Evolutionary conservation across 176 grass and related monocot genomes (phyloP).

Genomic region (Typha latifolia): DNA sequence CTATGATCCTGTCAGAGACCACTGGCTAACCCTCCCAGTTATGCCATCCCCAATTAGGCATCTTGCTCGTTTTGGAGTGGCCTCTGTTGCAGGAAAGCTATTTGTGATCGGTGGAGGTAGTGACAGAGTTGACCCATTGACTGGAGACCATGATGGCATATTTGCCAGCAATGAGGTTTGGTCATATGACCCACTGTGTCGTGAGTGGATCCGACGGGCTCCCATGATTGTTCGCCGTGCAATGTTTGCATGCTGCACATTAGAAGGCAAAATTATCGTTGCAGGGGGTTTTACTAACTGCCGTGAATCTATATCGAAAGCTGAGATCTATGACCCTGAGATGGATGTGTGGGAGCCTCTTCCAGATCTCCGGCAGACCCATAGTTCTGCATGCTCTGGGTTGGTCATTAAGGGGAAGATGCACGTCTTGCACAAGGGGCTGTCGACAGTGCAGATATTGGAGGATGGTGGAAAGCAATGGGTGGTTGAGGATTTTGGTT

Average conservation of each 20-base stretch:
- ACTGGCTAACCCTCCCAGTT: slow-evolving; percentile 86
- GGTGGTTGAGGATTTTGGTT: slow-evolving; percentile 74
- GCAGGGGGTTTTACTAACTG: slow-evolving; percentile 92
- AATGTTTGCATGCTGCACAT: slow-evolving; percentile 89
- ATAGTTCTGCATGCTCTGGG: slow-evolving; percentile 88
- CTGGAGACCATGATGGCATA: slow-evolving; percentile 79
- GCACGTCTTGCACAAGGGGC: slow-evolving; percentile 88
- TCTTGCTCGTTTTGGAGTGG: slow-evolving; percentile 75
- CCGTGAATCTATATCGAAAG: slow-evolving; percentile 66
- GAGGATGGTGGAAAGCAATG: slow-evolving; percentile 54
- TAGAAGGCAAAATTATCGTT: slow-evolving; percentile 86
- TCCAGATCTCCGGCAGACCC: slow-evolving; percentile 63
- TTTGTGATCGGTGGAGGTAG: slow-evolving; percentile 95
- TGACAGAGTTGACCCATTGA: slow-evolving; percentile 86
- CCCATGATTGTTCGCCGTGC: slow-evolving; percentile 79
- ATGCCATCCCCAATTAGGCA: slow-evolving; percentile 92
- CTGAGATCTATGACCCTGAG: slow-evolving; percentile 86
- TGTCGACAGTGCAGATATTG: slow-evolving; percentile 82
- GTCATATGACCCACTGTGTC: slow-evolving; percentile 71
- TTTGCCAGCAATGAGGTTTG: slow-evolving; percentile 98
- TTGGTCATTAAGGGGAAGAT: slow-evolving; percentile 73
- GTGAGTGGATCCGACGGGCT: slow-evolving; percentile 45
- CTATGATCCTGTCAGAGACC: slow-evolving; percentile 75
- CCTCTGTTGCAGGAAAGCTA: slow-evolving; percentile 71
- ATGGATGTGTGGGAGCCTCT: slow-evolving; percentile 69